These are phyloP conservation scores for Aspergillus biplanus DNA, from an alignment of 495 filamentous ascomycete species.

Conservation along the genomic window DNA sequence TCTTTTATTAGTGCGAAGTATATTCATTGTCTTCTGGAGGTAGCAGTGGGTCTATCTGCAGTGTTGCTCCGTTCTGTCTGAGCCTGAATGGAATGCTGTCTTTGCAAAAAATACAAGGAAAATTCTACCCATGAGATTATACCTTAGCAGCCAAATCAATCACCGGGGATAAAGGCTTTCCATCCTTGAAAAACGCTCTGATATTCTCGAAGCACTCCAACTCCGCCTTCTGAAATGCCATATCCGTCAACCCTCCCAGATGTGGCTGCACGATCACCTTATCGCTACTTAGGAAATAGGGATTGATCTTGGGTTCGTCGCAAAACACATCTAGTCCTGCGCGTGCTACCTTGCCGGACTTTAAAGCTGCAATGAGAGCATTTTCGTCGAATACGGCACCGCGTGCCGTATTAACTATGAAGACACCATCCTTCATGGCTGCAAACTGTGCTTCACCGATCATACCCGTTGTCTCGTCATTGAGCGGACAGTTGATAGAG, in stretches of 20 bases:
- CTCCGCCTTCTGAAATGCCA: conserved; percentile 38
- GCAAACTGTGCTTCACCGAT: conserved; percentile 58
- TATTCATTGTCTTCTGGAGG: too few species aligned
- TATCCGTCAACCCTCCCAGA: conserved; percentile 36
- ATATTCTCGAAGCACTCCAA: conserved; percentile 47
- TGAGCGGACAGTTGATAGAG: conserved; percentile 66
- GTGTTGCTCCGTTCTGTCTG: too few species aligned
- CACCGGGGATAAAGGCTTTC: conserved; percentile 38
- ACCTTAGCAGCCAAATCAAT: not conserved
- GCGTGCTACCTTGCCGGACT: conserved; percentile 50
- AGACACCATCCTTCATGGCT: conserved; percentile 63
- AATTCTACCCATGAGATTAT: too few species aligned
- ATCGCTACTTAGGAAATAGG: conserved; percentile 25
- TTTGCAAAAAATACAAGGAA: too few species aligned
- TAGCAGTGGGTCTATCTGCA: too few species aligned
- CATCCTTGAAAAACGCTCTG: conserved; percentile 36
- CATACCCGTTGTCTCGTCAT: conserved; percentile 44
- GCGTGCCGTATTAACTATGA: conserved; percentile 65
- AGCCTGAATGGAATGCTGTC: too few species aligned
- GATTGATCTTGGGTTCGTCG: conserved; percentile 58
- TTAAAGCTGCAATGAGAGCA: conserved; percentile 55
- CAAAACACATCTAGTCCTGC: conserved; percentile 64
- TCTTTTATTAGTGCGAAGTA: too few species aligned
- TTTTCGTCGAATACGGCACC: conserved; percentile 64
- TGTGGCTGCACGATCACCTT: conserved; percentile 30